These are phyloP conservation scores for Ophiostoma sp. DNA, from an alignment of 2,329 filamentous ascomycete species.

Conservation along the genomic window DNA sequence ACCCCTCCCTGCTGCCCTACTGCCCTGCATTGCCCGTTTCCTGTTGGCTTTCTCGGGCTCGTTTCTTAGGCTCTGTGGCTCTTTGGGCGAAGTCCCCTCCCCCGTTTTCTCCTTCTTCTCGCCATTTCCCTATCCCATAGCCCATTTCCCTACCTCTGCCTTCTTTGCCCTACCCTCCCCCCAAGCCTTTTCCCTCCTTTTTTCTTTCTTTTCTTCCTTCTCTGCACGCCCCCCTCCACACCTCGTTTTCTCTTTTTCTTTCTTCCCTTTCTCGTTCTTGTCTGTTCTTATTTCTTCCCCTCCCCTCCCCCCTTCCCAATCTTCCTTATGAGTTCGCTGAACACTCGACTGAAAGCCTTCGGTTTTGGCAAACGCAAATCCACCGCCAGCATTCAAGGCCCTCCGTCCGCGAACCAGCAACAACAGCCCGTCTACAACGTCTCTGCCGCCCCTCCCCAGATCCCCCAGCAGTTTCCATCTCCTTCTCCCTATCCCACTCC, in stretches of 20 bases:
- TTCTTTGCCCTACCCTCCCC: conserved; percentile 11
- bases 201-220: conserved; percentile 12
- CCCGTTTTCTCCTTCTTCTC: conserved; percentile 13
- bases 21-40: not conserved
- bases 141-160: conserved; percentile 7
- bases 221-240: conserved; percentile 16
- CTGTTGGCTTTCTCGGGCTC: not conserved
- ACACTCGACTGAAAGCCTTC: conserved; percentile 69
- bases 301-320: conserved; percentile 34
- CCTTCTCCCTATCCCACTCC: conserved; percentile 31
- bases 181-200: conserved; percentile 5
- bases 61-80: not conserved
- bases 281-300: conserved; percentile 34
- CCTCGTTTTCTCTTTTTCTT: not conserved
- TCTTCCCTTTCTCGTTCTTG: not conserved
- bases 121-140: not conserved
- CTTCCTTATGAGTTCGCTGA: conserved; percentile 63
- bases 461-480: conserved; percentile 51
- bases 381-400: conserved; percentile 57
- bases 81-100: not conserved
- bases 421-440: conserved; percentile 30
- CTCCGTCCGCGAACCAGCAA: conserved; percentile 28
- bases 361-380: conserved; percentile 81
- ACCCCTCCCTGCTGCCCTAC: conserved; percentile 1
- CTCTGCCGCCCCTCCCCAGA: conserved; percentile 46